phyloP scores from a whole-genome alignment of 176 grass and related monocot genomes.

The Calamus simplicifolius region DNA sequence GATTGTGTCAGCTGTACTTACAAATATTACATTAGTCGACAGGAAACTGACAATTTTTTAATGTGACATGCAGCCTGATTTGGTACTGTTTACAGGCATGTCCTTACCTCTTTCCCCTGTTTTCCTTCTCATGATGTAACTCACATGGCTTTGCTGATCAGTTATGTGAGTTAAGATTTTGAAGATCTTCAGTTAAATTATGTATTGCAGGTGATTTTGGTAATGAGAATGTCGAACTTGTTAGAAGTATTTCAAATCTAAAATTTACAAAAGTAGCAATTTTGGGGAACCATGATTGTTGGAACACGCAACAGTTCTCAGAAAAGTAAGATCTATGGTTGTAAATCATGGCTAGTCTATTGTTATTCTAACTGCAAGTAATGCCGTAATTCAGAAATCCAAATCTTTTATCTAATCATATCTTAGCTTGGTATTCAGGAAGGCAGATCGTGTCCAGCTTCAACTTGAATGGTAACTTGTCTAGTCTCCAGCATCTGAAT shows the following conservation, averaged over 20 bases:
- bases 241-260: conserved; percentile 83
- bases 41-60: conserved; percentile 22
- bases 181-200: not conserved
- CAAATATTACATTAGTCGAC: conserved; percentile 2
- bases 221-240: conserved; percentile 92
- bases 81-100: conserved; percentile 86
- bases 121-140: conserved; percentile 1
- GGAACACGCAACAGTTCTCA: conserved; percentile 77
- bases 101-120: not conserved
- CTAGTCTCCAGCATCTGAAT: conserved; percentile 7
- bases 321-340: conserved; percentile 53
- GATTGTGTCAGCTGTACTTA: too few relatives aligned
- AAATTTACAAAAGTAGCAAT: conserved; percentile 74
- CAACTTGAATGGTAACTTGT: conserved; percentile 65
- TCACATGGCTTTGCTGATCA: not conserved
- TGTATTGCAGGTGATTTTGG: conserved; percentile 74
- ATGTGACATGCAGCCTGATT: conserved; percentile 70
- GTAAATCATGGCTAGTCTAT: conserved; percentile 1
- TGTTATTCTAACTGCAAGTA: conserved; percentile 16
- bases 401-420: conserved; percentile 20
- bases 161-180: conserved; percentile 4
- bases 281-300: conserved; percentile 96
- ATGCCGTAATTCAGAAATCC: conserved; percentile 11
- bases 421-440: conserved; percentile 51
- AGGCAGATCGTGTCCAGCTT: conserved; percentile 53